Evolutionary conservation across 805 yeast species (phyloP).

Genomic region (Naumovozyma castellii): DNA sequence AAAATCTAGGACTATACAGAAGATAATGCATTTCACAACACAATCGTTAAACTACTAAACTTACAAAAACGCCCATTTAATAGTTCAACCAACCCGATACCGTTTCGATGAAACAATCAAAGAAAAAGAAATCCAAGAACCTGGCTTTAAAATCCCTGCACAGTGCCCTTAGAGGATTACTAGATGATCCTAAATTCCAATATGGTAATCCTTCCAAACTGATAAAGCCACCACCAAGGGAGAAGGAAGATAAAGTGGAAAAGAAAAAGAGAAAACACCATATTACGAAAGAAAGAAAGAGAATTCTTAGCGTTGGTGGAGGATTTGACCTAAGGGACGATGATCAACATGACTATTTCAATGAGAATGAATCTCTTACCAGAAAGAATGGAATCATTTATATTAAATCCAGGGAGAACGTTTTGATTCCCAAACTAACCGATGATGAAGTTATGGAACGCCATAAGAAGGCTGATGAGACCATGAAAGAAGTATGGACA

Average conservation of each 20-base stretch:
- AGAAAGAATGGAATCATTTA: conserved; percentile 15
- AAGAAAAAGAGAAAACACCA: background rate
- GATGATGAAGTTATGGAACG: conserved; percentile 29
- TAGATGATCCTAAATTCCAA: conserved; percentile 7
- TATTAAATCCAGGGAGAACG: conserved; percentile 26
- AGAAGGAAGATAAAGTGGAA: background rate
- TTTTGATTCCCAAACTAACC: conserved; percentile 24
- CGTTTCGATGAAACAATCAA: no score
- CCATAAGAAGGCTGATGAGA: conserved; percentile 29
- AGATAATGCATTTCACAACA: no score
- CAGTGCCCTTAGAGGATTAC: conserved; percentile 13
- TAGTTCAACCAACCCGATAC: no score
- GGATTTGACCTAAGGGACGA: background rate
- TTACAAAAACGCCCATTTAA: no score
- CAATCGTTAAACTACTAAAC: no score
- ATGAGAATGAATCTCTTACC: background rate
- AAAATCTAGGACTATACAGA: no score
- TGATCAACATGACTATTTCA: background rate
- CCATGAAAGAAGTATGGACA: conserved; percentile 38
- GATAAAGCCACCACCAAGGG: background rate
- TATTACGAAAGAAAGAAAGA: background rate
- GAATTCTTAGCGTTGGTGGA: background rate
- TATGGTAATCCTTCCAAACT: background rate
- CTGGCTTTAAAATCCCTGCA: conserved; percentile 4
- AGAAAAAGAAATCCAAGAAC: background rate